Base-by-base conservation (phyloP, 768 basidiomycete genomes). In the Kondoa subrosea region DNA sequence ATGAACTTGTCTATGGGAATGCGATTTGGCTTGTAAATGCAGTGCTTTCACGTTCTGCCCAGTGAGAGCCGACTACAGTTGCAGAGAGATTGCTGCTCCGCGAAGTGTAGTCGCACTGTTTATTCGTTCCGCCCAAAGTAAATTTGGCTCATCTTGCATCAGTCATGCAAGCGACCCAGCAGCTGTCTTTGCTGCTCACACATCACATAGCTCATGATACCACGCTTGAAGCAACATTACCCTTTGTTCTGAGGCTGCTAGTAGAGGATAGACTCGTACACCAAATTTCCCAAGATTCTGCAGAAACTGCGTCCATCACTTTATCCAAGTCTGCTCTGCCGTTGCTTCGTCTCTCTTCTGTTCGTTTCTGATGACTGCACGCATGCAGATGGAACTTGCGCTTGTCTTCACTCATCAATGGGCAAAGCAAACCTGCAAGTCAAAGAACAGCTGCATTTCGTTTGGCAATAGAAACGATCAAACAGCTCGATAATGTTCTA, bases 171-270 rank as follows among this genome's bases (percentile, higher is more conserved):
- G 50, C 66, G 34, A 26, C 66, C 65, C 40, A 30, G 30, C 56
- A 60, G n/a, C 29, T 60, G 8, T 60, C 58, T 25, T 66, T 56
- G 26, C 25, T 68, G 56, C 68, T 68, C 29, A 68, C 66, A 17
- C 65, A 68, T 40, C 68, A 66, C 27, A 56, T 68, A 25, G 68
- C 63, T 1, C 56, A 66, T 30, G 68, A 68, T 57, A 65, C 64
- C n/a, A 30, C 58, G 4, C 50, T 59, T n/a, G 68, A 63, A 57
- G 33, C 67, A 21, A 34, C 25, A n/a, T 34, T 60, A 27, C 58
- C 17, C n/a, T 29, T 32, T 31, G 61, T 56, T n/a, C 27, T 25
- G 31, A 17, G n/a, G 8, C 31, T 57, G 66, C 68, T 68, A 57
- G 17, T n/a, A n/a, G 59, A 60, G n/a, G 25, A 57, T 32, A 16